Evolutionary conservation across 75 land plant genomes (phyloP).

Genomic region (Chamaecyparis obtusa): DNA sequence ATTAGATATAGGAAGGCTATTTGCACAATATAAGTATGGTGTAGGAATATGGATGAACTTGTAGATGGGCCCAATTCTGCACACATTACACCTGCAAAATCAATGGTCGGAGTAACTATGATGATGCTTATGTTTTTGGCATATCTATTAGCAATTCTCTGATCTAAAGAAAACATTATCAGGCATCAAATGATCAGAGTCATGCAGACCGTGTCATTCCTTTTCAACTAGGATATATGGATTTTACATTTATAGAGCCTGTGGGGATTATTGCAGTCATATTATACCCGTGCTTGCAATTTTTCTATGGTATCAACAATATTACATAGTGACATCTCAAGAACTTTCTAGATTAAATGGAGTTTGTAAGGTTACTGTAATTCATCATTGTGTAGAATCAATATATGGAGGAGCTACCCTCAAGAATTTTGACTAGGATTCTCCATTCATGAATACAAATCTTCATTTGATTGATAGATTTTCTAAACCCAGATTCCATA

Average conservation of each 20-base stretch:
- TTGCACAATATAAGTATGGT: no score
- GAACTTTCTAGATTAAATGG: constrained; percentile 60
- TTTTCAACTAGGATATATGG: constrained; percentile 7
- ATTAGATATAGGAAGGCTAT: no score
- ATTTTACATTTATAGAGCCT: constrained; percentile 9
- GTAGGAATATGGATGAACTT: no score
- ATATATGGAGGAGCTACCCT: constrained; percentile 65
- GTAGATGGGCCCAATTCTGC: no score
- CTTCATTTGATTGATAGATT: constrained; percentile 46
- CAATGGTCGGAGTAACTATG: no score
- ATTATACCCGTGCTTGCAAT: constrained; percentile 10
- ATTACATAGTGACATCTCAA: constrained; percentile 64
- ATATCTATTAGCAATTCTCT: no score
- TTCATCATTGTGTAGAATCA: constrained; percentile 75
- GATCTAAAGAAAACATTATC: no score
- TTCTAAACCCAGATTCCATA: constrained; percentile 65
- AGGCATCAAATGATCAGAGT: constrained; percentile 28
- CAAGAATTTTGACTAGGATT: constrained; percentile 57
- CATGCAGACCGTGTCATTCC: constrained; percentile 20
- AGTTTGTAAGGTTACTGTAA: constrained; percentile 54
- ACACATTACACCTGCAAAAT: no score
- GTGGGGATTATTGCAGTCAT: constrained; percentile 24
- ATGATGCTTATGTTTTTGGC: no score
- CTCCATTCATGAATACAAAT: constrained; percentile 49
- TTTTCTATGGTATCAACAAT: constrained; percentile 21